Evolutionary conservation across 2,329 filamentous ascomycete genomes (phyloP), one percentile per base, ranked within the genome.

Genomic region (Alternaria conjuncta): DNA sequence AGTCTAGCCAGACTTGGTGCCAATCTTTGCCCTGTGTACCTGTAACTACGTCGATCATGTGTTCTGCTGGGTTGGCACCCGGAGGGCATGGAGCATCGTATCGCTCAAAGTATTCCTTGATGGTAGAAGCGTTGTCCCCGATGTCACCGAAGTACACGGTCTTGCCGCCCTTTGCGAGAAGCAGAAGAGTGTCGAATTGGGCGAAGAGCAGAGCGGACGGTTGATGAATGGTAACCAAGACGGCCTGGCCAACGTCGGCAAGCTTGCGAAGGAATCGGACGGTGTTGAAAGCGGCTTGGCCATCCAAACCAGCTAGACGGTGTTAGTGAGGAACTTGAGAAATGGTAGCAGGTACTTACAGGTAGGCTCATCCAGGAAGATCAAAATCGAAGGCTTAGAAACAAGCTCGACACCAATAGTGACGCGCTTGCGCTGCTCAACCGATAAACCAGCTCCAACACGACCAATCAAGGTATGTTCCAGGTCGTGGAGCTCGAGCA

Each of bases 141-240:
- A 95, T 90, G 56, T 93, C 89, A 20, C 92, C 92, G 75, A 94
- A 93, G 81, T 96, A 96, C 23, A 95, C 90, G n/a, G 90, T 91
- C 54, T 89, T 86, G 12, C 92, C 93, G 47, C 92, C 92, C 44
- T 86, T 86, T 77, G 93, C 87, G 3, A 96, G 85, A 2, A 96
- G 84, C 3, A 96, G 83, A 3, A 96, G 84, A 7, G 91, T 87
- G 75, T 96, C 93, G 69, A 96, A 96, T 77, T 93, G 89, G 74
- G 93, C 90, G 70, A 96, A 95, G 0, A 96, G 84, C 0, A 90
- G 88, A 18, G 92, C 90, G 58, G 92, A 93, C 2, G 93, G 93
- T 75, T 96, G 93, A 75, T 96, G 93, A 64, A 96, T 96, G 1
- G 92, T 96, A 81, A 92, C 94, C 2, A 96, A 86, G 66, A 96